Percentiles rank a stretch among this genome's conserved stretches.
Conservation (phyloP, 768 basidiomycete genomes). For the Leccinum disarticulatum region DNA sequence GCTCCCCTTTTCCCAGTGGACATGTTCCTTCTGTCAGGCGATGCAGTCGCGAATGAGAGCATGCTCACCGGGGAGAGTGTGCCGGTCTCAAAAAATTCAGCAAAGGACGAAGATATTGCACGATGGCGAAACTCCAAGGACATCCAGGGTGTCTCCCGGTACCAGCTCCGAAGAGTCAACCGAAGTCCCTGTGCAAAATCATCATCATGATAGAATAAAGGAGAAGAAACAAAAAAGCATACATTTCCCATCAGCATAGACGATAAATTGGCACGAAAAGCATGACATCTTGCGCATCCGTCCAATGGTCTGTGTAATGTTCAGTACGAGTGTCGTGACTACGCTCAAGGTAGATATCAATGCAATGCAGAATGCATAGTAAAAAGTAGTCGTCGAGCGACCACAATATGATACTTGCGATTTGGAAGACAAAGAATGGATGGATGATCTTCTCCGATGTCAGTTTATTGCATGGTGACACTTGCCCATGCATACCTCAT, state of each 20-base stretch:
- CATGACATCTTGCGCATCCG: conserved; percentile 97
- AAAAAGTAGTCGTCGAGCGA: conserved; percentile 91
- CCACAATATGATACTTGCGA: conserved; percentile 93
- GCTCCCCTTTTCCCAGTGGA: conserved; percentile 84
- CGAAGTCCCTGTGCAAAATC: conserved; percentile 54
- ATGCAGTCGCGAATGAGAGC: conserved; percentile 97
- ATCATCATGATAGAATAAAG: background rate
- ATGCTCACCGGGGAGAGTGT: conserved; percentile 99
- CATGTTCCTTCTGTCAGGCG: conserved; percentile 88
- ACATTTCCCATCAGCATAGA: conserved; percentile 74
- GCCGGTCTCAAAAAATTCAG: conserved; percentile 88
- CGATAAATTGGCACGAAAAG: conserved; percentile 75
- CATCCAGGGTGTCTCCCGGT: conserved; percentile 73
- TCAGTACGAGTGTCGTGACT: conserved; percentile 68
- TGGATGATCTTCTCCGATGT: conserved; percentile 69
- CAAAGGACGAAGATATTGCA: conserved; percentile 73
- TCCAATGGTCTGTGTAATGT: conserved; percentile 65
- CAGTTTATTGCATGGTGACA: background rate
- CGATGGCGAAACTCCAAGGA: conserved; percentile 70
- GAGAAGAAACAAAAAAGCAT: conserved; percentile 28
- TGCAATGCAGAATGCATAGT: conserved; percentile 96
- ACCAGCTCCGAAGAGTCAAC: conserved; percentile 78
- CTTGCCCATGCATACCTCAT: conserved; percentile 66
- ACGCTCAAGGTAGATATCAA: conserved; percentile 87
- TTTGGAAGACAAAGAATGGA: conserved; percentile 98